Conservation (phyloP, 2,329 filamentous ascomycete species). For the Capronia coronata region DNA sequence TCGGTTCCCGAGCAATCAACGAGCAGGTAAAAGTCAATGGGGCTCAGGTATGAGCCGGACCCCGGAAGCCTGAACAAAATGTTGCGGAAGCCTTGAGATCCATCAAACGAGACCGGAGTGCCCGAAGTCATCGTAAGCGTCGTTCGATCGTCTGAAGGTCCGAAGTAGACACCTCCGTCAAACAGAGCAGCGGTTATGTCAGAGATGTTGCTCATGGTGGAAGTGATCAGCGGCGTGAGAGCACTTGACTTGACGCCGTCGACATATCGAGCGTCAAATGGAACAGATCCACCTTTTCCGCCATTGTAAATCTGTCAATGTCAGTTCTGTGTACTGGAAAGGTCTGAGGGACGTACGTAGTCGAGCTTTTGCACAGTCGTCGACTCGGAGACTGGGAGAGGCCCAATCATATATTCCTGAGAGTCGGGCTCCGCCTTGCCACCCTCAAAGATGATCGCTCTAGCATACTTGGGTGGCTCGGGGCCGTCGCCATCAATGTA, state of each 20-base stretch:
- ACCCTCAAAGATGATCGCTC: conserved; percentile 37
- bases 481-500: conserved; percentile 39
- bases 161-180: conserved; percentile 30
- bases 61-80: conserved; percentile 42
- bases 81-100: conserved; percentile 36
- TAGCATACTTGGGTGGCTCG: conserved; percentile 40
- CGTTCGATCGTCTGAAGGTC: conserved; percentile 25
- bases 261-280: conserved; percentile 10
- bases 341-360: conserved; percentile 1
- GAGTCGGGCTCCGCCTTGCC: conserved; percentile 12
- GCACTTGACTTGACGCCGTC: conserved; percentile 23
- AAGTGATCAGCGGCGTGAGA: conserved; percentile 35
- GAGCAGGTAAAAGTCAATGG: conserved; percentile 43
- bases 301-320: conserved; percentile 11
- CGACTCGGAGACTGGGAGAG: conserved; percentile 40
- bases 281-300: conserved; percentile 9
- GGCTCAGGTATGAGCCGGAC: conserved; percentile 37
- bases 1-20: conserved; percentile 43
- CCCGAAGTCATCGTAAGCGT: conserved; percentile 30
- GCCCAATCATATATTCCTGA: conserved; percentile 43
- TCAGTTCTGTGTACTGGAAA: background rate
- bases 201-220: conserved; percentile 41
- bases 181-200: conserved; percentile 42
- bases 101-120: conserved; percentile 39
- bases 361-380: conserved; percentile 33